Percentiles rank a stretch among this genome's conserved stretches.
phyloP scores from a whole-genome alignment of 1,284 basidiomycete species.

The Melampsora larici-populina region DNA sequence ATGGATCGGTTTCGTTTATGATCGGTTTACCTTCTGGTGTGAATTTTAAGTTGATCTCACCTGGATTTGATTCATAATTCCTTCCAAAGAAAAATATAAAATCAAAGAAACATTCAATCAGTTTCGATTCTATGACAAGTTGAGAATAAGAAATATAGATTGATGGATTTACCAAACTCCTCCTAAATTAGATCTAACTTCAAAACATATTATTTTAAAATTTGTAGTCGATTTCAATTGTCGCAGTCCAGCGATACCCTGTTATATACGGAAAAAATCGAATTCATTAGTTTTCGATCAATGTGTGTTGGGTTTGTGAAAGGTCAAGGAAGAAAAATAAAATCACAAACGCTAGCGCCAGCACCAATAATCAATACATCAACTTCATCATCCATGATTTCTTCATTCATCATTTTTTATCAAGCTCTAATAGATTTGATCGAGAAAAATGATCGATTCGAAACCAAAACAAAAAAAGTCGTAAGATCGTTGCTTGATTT shows the following conservation, averaged over 20 bases:
- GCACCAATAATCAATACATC: constrained; percentile 24
- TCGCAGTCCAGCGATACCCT: constrained; percentile 23
- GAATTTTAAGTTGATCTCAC: constrained; percentile 45
- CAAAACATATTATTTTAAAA: constrained; percentile 25
- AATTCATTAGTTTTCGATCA: not conserved
- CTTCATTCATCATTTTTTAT: constrained; percentile 1
- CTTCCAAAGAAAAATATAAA: constrained; percentile 33
- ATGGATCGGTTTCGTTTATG: constrained; percentile 8
- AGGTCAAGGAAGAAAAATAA: not conserved
- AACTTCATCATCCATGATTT: not conserved
- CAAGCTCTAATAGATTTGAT: too few relatives aligned
- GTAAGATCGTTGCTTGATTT: too few relatives aligned
- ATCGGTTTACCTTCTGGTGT: constrained; percentile 44
- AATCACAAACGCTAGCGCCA: constrained; percentile 19
- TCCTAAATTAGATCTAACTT: not conserved
- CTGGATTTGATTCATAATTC: constrained; percentile 48
- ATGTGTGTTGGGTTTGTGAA: not conserved
- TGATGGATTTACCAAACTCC: constrained; percentile 22
- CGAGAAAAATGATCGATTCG: too few relatives aligned
- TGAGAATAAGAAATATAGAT: not conserved
- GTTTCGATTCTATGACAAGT: not conserved
- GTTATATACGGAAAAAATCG: not conserved
- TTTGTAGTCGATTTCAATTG: constrained; percentile 15
- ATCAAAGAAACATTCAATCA: too few relatives aligned
- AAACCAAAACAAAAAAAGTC: too few relatives aligned